Evolutionary conservation across 1,284 basidiomycete genomes (phyloP), one percentile per base, ranked within the genome.

Genomic region (Papiliotrema laurentii): DNA sequence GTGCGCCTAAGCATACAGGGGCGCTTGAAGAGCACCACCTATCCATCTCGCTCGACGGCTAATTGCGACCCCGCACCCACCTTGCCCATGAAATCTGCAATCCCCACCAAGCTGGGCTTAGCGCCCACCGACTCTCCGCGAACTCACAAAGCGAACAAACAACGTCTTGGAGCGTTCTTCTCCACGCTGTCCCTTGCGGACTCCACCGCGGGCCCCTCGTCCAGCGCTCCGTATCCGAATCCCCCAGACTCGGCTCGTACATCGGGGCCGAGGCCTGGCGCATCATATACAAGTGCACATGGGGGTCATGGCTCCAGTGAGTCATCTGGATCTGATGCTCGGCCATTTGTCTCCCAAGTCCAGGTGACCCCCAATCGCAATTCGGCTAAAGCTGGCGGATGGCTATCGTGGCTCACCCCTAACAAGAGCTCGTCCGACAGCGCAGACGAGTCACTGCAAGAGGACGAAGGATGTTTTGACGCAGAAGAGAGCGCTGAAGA

Each of bases 81-180:
- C n/a, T n/a, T n/a, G n/a, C n/a, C n/a, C n/a, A 36, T 36, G 34
- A 18, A 28, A 19, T 39, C 43, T 9, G 34, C 35, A 16, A 36
- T 49, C 9, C 41, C 36, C 27, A 54, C 45, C 24, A 61, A 63
- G 44, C 44, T 45, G 14, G 46, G 50, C 24, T 51, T 54, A 35
- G 51, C 55, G 11, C 48, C 60, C 4, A 50, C 57, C n/a, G 50
- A 50, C 14, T 60, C 63, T 11, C 63, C 63, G 9, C 49, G 59
- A 10, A 65, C 63, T 2, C 47, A 50, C 21, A 54, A 51, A 4
- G 45, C 40, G 2, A 61, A 56, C 43, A 52, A 58, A 22, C 30
- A 47, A 5, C 40, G 58, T 11, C 54, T 64, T n/a, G 60, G 53
- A 1, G 49, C 43, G 7, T 49, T 64, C 10, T 58, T 62, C 31